A percentile compares a stretch with the other conserved stretches of the same genome.
Evolutionary conservation across 2,329 filamentous ascomycete species (phyloP).

Genomic region (Alternaria longipes): DNA sequence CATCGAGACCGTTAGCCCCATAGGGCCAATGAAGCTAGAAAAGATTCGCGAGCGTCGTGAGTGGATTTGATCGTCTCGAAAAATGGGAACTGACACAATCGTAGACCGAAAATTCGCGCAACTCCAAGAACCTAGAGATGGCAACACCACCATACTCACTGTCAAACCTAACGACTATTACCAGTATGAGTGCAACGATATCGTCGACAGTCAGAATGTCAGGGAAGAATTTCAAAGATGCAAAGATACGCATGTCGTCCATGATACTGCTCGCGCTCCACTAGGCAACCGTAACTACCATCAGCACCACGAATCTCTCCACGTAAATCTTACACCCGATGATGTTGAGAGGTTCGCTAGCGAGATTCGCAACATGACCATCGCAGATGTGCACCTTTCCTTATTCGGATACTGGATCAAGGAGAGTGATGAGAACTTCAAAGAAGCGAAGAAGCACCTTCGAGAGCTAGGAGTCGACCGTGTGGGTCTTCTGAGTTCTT

Average conservation of each 20-base stretch:
- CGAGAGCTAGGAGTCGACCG: slow-evolving; percentile 41
- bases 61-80: background rate
- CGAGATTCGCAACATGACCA: slow-evolving; percentile 35
- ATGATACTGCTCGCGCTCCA: background rate
- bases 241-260: background rate
- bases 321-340: slow-evolving; percentile 18
- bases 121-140: background rate
- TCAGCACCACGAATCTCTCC: slow-evolving; percentile 13
- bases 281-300: background rate
- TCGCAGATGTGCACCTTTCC: slow-evolving; percentile 36
- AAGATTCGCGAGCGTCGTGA: background rate
- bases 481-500: slow-evolving; percentile 18
- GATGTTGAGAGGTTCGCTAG: slow-evolving; percentile 22
- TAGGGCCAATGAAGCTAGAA: background rate
- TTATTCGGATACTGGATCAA: slow-evolving; percentile 41
- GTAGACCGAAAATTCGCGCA: slow-evolving; percentile 4
- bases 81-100: background rate
- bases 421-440: slow-evolving; percentile 30
- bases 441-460: slow-evolving; percentile 34
- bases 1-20: background rate
- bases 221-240: background rate
- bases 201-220: background rate
- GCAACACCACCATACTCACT: background rate
- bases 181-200: background rate
- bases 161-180: background rate